Evolutionary conservation across 2,329 filamentous ascomycete genomes (phyloP), one percentile per base, ranked within the genome.

Genomic region (Fusarium musae): DNA sequence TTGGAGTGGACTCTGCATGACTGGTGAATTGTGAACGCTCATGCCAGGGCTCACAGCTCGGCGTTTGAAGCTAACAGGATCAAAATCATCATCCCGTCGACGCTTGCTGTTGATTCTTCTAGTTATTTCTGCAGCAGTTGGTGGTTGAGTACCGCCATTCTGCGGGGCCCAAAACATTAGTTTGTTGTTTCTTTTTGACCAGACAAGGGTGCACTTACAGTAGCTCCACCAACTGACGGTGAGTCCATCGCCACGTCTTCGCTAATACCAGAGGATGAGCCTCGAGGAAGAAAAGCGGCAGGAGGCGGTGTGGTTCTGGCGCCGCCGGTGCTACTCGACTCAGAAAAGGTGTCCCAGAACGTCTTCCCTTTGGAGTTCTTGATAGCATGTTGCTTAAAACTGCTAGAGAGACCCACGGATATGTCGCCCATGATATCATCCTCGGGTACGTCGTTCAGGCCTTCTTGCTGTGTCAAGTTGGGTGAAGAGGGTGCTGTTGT

Each of bases 11-110:
- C 93, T 96, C 80, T 97, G 94, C 76, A 96, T 89, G 40, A 97
- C 87, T 3, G 96, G 96, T 70, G 93, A 97, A 82, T 96, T 97
- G 78, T 97, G 94, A 4, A 93, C 92, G 80, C 94, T 97, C 87
- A 98, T 91, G 21, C 95, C 94, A 1, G 96, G 96, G 66, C 93
- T 96, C 5, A 98, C 96, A 30, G 96, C 96, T 47, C 96, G 90
- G 21, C 96, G 90, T 83, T 98, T 98, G 85, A 98, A 95, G 69
- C 92, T 93, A 43, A 91, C 88, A 4, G 93, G 92, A 79, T 98
- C 95, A 64, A 97, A 92, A 78, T 98, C 95, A 78, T 97, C 95
- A 70, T 98, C 96, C 63, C 95, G 89, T 28, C 94, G 90, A n/a
- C 96, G 91, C 81, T 96, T 96, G 81, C 89, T 90, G 80, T 93